A percentile compares a stretch with the other conserved stretches of the same genome.
Evolutionary conservation across 2,329 filamentous ascomycete genomes (phyloP).

Genomic region (Aplosporella prunicola): DNA sequence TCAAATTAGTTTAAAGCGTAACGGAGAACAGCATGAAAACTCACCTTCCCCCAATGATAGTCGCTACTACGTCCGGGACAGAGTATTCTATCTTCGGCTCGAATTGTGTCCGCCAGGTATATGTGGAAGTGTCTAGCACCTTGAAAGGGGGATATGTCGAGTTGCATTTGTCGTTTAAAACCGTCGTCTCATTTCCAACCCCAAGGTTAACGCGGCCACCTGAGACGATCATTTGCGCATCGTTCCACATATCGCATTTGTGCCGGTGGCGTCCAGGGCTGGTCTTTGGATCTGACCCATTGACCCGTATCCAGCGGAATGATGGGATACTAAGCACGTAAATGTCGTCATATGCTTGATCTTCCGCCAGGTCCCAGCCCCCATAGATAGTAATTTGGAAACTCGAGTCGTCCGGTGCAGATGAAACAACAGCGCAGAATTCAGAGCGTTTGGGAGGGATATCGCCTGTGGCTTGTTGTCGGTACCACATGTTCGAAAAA

Average conservation of each 20-base stretch:
- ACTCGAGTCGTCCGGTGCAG: background rate
- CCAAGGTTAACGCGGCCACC: background rate
- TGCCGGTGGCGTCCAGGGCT: background rate
- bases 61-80: background rate
- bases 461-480: background rate
- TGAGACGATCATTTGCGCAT: constrained; percentile 1
- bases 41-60: background rate
- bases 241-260: background rate
- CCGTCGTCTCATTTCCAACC: background rate
- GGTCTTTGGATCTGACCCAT: background rate
- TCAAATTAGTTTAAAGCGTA: too few relatives aligned
- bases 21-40: too few relatives aligned
- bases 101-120: background rate
- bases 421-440: constrained; percentile 1
- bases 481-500: background rate
- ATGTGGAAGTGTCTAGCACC: background rate
- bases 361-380: constrained; percentile 1
- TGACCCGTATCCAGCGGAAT: constrained; percentile 2
- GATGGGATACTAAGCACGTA: background rate
- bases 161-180: background rate
- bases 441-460: background rate
- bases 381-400: constrained; percentile 4
- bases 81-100: background rate
- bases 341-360: background rate
- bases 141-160: background rate